Evolutionary conservation across 164 flowering plant species (phyloP).

Genomic region (Annona cherimola): DNA sequence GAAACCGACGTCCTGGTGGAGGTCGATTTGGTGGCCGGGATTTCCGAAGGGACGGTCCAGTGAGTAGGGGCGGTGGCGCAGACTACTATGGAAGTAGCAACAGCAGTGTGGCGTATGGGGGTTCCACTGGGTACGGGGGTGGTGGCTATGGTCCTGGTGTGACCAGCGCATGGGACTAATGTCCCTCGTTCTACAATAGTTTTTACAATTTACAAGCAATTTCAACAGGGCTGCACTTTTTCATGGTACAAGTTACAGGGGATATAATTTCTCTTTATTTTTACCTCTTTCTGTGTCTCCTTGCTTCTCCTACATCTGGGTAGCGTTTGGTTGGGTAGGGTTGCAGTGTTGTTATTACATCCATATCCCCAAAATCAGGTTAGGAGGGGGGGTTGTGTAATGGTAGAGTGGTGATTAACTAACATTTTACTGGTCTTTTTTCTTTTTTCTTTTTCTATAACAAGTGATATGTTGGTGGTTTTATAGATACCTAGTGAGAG

Average conservation of each 20-base stretch:
- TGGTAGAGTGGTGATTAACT: constrained; percentile 17
- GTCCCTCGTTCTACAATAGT: background rate
- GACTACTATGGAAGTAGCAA: constrained; percentile 42
- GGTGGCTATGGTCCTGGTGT: constrained; percentile 34
- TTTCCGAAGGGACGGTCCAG: constrained; percentile 44
- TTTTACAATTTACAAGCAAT: constrained; percentile 13
- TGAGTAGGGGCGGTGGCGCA: constrained; percentile 28
- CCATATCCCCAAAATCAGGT: background rate
- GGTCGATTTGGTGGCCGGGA: constrained; percentile 75
- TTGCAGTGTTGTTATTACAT: constrained; percentile 6
- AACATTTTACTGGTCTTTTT: constrained; percentile 14
- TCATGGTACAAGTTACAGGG: background rate
- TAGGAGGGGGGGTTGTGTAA: constrained; percentile 10
- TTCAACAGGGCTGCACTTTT: constrained; percentile 15
- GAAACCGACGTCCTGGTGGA: constrained; percentile 48
- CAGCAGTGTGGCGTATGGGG: constrained; percentile 32
- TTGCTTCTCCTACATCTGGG: constrained; percentile 13
- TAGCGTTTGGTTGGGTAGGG: constrained; percentile 7
- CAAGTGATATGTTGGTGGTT: constrained; percentile 7
- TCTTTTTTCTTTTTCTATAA: constrained; percentile 7
- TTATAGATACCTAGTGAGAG: constrained; percentile 16
- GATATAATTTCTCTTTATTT: background rate
- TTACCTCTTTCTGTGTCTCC: background rate
- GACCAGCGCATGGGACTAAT: constrained; percentile 61
- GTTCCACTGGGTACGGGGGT: constrained; percentile 25